Base-by-base conservation (phyloP, 768 basidiomycete genomes). In the Russula ochroleuca region DNA sequence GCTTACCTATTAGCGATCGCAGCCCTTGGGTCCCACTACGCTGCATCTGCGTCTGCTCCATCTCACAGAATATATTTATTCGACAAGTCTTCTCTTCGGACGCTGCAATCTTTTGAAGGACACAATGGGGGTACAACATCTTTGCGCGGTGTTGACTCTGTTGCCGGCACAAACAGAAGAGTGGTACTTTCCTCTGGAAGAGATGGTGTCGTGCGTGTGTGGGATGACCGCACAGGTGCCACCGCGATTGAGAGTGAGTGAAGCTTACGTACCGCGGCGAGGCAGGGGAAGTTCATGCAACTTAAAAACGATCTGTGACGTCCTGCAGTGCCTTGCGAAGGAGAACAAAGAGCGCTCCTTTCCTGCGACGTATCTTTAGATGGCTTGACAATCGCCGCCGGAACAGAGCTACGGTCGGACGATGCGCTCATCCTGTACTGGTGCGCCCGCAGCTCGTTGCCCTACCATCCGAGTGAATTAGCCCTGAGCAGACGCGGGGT, bases 371-470 rank as follows among this genome's bases (percentile, higher is more conserved):
- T 87, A 6, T 87, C 90, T 2, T 69, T 76, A 1, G 85, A 91
- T 68, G 90, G 90, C 5, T 73, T 80, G 67, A 84, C 86, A 2
- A 81, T 96, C 25, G 92, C 86, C 21, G 92, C 86, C 13, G 94
- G 94, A 17, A 89, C 92, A 0, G 92, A 90, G 66, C 73, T 94
- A 21, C 82, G 86, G 63, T 84, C 83, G 14, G 87, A 94, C 50
- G 94, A 96, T 66, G 89, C 94, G 0, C 78, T 85, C 9, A 85
- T 97, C 47, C 68, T 92, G 2, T 97, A 88, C 77, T 97, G 94
- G 94, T 92, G 62, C 65, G 77, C 61, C 8, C 63, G 19, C 25
- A 40, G 41, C 14, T 49, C 38, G 68, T 61, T 45, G 43, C 49
- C n/a, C 53, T 28, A 52, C 62, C 17, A 15, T 14, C 38, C 38